These are phyloP conservation scores for Mucor lusitanicus DNA, from an alignment of 371 early-diverging fungal species.

Conservation along the genomic window DNA sequence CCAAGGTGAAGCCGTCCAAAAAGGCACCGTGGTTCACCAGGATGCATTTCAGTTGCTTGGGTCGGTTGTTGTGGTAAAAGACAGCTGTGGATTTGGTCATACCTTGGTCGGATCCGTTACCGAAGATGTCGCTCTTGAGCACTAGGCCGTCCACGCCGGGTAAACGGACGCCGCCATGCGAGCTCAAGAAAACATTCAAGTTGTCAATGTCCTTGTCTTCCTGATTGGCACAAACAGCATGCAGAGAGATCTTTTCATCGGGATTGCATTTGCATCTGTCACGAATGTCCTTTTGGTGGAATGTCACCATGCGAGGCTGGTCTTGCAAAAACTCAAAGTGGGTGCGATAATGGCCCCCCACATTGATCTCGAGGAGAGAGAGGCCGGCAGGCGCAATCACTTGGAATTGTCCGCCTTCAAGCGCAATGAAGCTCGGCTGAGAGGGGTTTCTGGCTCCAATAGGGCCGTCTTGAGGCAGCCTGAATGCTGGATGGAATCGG, in stretches of 20 bases:
- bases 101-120: constrained; percentile 11
- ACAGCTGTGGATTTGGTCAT: background rate
- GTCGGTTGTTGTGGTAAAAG: background rate
- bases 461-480: constrained; percentile 56
- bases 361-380: constrained; percentile 56
- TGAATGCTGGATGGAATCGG: constrained; percentile 63
- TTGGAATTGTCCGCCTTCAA: constrained; percentile 39
- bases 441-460: constrained; percentile 5
- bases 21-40: constrained; percentile 48
- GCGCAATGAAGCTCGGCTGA: constrained; percentile 27
- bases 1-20: constrained; percentile 54
- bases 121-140: constrained; percentile 32
- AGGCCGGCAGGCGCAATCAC: constrained; percentile 52
- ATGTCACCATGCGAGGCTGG: constrained; percentile 21
- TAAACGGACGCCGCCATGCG: constrained; percentile 24
- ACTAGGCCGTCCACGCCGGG: constrained; percentile 31
- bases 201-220: constrained; percentile 32
- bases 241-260: constrained; percentile 34
- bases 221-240: constrained; percentile 42
- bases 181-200: constrained; percentile 26
- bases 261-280: constrained; percentile 22
- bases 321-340: constrained; percentile 57
- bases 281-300: constrained; percentile 24
- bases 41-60: constrained; percentile 24
- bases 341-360: constrained; percentile 49